A percentile compares a stretch with the other conserved stretches of the same genome.
phyloP scores from a whole-genome alignment of 768 basidiomycete species.

The Amanita jacksonii region DNA sequence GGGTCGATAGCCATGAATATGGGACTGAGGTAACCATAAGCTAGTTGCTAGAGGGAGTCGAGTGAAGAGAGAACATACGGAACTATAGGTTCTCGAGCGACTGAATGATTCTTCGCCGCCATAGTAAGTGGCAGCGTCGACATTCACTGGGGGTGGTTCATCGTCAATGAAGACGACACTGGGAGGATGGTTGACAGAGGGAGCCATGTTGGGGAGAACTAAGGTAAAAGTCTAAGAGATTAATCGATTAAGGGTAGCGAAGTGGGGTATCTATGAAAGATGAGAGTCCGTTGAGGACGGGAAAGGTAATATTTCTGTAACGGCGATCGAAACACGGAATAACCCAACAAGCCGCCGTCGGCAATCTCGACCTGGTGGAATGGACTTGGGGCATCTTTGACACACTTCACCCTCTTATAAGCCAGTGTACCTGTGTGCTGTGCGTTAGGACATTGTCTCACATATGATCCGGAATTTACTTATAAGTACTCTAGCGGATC shows the following conservation, averaged over 20 bases:
- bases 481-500: neutral
- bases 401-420: neutral
- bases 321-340: neutral
- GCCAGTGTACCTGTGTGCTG: too few species aligned
- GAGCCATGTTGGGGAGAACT: conserved; percentile 45
- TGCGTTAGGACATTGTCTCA: too few species aligned
- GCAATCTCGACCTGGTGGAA: too few species aligned
- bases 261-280: conserved; percentile 2
- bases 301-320: neutral
- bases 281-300: too few species aligned
- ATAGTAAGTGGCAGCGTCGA: conserved; percentile 77
- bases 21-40: conserved; percentile 36
- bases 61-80: conserved; percentile 37
- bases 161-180: conserved; percentile 56
- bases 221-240: neutral
- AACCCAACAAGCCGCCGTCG: neutral
- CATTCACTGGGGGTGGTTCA: conserved; percentile 33
- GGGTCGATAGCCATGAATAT: conserved; percentile 63
- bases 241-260: neutral
- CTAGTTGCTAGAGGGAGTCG: conserved; percentile 2
- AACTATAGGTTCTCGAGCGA: conserved; percentile 83
- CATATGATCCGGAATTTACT: neutral
- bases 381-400: too few species aligned
- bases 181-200: conserved; percentile 52
- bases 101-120: conserved; percentile 70